These are phyloP conservation scores for Wickerhamiella australiensis DNA, from an alignment of 805 yeast species.

Conservation along the genomic window DNA sequence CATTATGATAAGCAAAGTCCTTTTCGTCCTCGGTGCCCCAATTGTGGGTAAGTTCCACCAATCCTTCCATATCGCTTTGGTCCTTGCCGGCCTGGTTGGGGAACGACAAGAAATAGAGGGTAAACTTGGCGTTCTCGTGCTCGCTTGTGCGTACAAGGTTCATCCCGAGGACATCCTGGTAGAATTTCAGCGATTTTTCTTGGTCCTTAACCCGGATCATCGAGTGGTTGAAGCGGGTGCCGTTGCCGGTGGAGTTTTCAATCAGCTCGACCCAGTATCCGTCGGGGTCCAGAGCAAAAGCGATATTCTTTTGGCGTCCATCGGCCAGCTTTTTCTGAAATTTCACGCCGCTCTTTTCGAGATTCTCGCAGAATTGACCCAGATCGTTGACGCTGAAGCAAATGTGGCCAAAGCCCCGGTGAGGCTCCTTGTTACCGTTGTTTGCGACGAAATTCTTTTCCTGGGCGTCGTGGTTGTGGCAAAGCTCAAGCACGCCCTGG, in stretches of 20 bases:
- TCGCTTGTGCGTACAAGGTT: slow-evolving; percentile 46
- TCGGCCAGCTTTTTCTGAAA: slow-evolving; percentile 78
- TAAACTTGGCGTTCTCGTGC: slow-evolving; percentile 61
- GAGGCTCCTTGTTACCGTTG: slow-evolving; percentile 76
- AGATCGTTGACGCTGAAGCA: slow-evolving; percentile 80
- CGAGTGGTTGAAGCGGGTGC: slow-evolving; percentile 58
- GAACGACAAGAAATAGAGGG: slow-evolving; percentile 77
- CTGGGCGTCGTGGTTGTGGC: slow-evolving; percentile 60
- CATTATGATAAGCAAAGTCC: slow-evolving; percentile 66
- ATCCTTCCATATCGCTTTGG: slow-evolving; percentile 40
- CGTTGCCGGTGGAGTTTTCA: slow-evolving; percentile 33
- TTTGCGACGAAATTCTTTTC: slow-evolving; percentile 46
- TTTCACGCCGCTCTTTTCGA: slow-evolving; percentile 50
- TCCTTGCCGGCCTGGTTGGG: slow-evolving; percentile 33
- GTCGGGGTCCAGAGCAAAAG: slow-evolving; percentile 90
- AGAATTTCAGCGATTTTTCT: slow-evolving; percentile 59
- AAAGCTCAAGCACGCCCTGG: slow-evolving; percentile 69
- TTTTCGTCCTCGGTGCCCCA: slow-evolving; percentile 86
- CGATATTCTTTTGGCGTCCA: slow-evolving; percentile 88
- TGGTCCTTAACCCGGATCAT: slow-evolving; percentile 93
- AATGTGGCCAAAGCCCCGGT: slow-evolving; percentile 89
- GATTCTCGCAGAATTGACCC: slow-evolving; percentile 42
- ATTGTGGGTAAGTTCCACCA: slow-evolving; percentile 85
- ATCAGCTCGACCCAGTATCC: slow-evolving; percentile 94
- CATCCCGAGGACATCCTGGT: slow-evolving; percentile 71